Percentiles rank a stretch among this genome's conserved stretches.
Conservation (phyloP, 73 alveolate genomes). For the Paramecium sonneborni region DNA sequence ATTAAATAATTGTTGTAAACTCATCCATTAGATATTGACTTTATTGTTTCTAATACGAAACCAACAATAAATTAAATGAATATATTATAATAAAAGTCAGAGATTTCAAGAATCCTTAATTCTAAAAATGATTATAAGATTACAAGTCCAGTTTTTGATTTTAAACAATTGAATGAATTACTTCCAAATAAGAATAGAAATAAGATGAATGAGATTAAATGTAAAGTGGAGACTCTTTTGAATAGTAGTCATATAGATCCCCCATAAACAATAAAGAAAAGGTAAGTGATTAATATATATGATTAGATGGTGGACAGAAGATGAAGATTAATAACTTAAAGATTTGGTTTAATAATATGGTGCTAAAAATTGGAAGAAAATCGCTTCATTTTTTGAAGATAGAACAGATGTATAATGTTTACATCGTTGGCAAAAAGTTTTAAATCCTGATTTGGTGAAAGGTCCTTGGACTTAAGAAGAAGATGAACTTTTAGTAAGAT, state of each 20-base stretch:
- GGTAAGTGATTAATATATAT: too few relatives aligned
- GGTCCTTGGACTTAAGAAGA: conserved; percentile 97
- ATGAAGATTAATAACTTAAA: conserved; percentile 71
- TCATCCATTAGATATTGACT: too few relatives aligned
- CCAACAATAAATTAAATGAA: too few relatives aligned
- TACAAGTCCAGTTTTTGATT: background rate
- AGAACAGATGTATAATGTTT: conserved; percentile 82
- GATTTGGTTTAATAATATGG: conserved; percentile 68
- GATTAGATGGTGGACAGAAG: conserved; percentile 78
- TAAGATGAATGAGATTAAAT: too few relatives aligned
- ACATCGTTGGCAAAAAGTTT: conserved; percentile 85
- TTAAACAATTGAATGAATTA: background rate
- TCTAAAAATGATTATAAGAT: too few relatives aligned
- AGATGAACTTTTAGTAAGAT: conserved; percentile 82
- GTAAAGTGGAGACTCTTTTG: background rate
- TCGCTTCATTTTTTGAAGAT: conserved; percentile 74
- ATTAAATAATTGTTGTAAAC: too few relatives aligned
- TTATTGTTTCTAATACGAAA: too few relatives aligned
- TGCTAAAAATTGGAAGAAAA: conserved; percentile 83
- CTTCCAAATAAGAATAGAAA: background rate
- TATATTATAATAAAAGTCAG: too few relatives aligned
- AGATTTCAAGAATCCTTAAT: too few relatives aligned
- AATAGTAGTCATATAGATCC: background rate
- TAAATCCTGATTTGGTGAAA: conserved; percentile 82
- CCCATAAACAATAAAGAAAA: background rate